phyloP scores from a whole-genome alignment of 1,284 basidiomycete genomes.

The Irpex rosettiformis region DNA sequence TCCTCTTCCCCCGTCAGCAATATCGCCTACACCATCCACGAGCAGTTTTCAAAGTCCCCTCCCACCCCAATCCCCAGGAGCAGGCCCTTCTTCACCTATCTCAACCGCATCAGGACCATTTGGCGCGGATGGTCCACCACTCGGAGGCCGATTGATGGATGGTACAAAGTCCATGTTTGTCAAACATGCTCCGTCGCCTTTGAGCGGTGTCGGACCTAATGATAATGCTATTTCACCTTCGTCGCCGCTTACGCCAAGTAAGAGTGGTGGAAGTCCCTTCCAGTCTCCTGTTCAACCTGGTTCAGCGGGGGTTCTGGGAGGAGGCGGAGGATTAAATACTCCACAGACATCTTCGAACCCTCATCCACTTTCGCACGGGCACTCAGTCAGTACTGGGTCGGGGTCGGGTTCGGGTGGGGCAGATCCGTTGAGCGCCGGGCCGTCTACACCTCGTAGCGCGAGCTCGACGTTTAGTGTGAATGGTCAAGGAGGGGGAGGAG shows the following conservation, averaged over 20 bases:
- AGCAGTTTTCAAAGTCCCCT: conserved; percentile 20
- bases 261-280: background rate
- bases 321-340: background rate
- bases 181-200: conserved; percentile 39
- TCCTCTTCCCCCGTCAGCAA: conserved; percentile 1
- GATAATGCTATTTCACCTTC: conserved; percentile 18
- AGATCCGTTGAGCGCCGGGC: background rate
- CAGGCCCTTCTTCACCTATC: conserved; percentile 39
- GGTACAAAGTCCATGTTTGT: conserved; percentile 78
- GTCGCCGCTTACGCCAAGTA: conserved; percentile 17
- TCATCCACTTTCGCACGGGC: conserved; percentile 13
- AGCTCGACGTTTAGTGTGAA: conserved; percentile 17
- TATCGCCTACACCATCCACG: background rate
- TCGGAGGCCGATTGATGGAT: conserved; percentile 64
- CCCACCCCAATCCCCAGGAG: conserved; percentile 46
- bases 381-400: conserved; percentile 19
- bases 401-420: background rate
- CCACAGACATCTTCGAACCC: background rate
- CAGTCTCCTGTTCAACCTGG: conserved; percentile 23
- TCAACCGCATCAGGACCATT: conserved; percentile 21
- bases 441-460: conserved; percentile 15
- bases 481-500: conserved; percentile 15
- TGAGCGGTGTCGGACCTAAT: conserved; percentile 14
- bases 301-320: conserved; percentile 1
- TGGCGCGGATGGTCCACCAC: conserved; percentile 41